Percentiles rank a stretch among this genome's conserved stretches.
Evolutionary conservation across 768 basidiomycete genomes (phyloP).

Genomic region (Fomitopsis serialis): DNA sequence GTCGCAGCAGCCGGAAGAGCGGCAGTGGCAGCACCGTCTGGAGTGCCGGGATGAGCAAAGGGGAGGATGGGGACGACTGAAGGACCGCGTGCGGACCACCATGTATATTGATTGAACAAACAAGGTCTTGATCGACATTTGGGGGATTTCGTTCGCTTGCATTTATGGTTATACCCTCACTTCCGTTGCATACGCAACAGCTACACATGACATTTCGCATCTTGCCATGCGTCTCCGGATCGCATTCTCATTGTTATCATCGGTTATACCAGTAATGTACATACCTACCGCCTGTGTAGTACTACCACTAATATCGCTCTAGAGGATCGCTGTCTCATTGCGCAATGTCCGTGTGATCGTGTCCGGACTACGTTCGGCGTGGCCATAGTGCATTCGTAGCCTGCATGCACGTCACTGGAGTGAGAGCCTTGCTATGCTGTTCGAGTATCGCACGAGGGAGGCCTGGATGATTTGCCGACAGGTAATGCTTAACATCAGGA

Average conservation of each 20-base stretch:
- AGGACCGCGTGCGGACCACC: not conserved
- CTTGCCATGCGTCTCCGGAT: not conserved
- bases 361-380: too few species aligned
- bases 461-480: too few species aligned
- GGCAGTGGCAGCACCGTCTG: constrained; percentile 79
- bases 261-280: constrained; percentile 2
- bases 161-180: constrained; percentile 2
- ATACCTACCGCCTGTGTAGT: constrained; percentile 1
- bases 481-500: not conserved
- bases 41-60: constrained; percentile 78
- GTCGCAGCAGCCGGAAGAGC: constrained; percentile 50
- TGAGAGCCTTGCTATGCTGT: too few species aligned
- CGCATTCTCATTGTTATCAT: not conserved
- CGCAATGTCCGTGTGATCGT: not conserved
- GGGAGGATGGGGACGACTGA: constrained; percentile 37
- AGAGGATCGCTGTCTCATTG: not conserved
- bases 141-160: constrained; percentile 4
- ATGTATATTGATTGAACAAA: not conserved
- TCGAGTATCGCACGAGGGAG: too few species aligned
- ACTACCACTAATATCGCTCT: not conserved
- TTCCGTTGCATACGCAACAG: not conserved
- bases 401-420: too few species aligned
- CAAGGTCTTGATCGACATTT: not conserved
- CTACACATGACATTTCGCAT: constrained; percentile 2
- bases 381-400: too few species aligned